Evolutionary conservation across 352 stramenopile species (phyloP).

Genomic region (Phytophthora uliginosa): DNA sequence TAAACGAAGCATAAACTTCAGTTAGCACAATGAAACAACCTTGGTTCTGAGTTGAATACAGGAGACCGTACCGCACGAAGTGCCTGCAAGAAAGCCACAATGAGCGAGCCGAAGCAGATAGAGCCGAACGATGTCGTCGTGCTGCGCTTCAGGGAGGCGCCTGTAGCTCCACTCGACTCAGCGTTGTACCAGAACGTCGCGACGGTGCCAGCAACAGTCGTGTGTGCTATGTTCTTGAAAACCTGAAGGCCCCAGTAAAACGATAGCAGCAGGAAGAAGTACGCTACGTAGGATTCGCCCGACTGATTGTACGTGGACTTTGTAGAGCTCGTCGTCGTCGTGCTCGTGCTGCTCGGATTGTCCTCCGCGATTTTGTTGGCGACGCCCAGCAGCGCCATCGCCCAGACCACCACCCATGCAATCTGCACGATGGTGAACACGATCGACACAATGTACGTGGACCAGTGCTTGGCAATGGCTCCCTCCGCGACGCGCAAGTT

Average conservation of each 20-base stretch:
- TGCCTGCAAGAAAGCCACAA: conserved; percentile 95
- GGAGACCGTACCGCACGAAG: conserved; percentile 66
- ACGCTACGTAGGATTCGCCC: conserved; percentile 47
- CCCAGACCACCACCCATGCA: conserved; percentile 92
- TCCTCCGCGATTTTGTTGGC: conserved; percentile 79
- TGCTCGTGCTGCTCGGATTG: conserved; percentile 47
- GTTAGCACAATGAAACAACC: conserved; percentile 5
- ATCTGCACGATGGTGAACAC: conserved; percentile 92
- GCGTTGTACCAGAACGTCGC: conserved; percentile 97
- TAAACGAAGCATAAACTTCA: conserved; percentile 17
- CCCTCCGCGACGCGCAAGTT: conserved; percentile 92
- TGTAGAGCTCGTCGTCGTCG: conserved; percentile 25
- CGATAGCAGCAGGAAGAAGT: conserved; percentile 78
- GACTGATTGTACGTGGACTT: conserved; percentile 50
- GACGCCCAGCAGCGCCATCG: conserved; percentile 88
- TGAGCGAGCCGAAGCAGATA: conserved; percentile 96
- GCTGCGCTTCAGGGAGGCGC: conserved; percentile 83
- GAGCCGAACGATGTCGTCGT: conserved; percentile 95
- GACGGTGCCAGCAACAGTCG: conserved; percentile 93
- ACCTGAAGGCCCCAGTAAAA: conserved; percentile 96
- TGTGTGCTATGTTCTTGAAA: conserved; percentile 95
- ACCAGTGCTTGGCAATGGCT: conserved; percentile 92
- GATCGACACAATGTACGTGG: conserved; percentile 90
- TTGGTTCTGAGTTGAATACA: neutral
- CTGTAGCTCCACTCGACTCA: conserved; percentile 88